A percentile compares a stretch with the other conserved stretches of the same genome.
These are phyloP conservation scores for Colletotrichum sp. DNA, from an alignment of 2,329 filamentous ascomycete genomes.

Conservation along the genomic window DNA sequence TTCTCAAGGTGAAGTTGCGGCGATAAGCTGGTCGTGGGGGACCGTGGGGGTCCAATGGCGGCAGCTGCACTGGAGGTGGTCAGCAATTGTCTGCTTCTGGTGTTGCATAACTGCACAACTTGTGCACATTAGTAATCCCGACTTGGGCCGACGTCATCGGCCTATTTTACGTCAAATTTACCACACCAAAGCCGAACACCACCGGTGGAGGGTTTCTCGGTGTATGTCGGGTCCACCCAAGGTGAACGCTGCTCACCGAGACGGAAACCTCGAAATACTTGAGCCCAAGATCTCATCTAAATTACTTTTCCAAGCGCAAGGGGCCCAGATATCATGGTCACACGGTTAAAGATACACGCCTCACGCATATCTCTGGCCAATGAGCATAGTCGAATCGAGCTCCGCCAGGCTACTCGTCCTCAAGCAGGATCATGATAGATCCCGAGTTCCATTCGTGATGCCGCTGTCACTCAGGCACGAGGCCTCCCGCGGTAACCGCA, in stretches of 20 bases:
- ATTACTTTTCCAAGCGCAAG: background rate
- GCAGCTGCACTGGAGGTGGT: background rate
- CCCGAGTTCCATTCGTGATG: background rate
- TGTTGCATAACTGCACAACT: background rate
- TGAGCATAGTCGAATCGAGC: background rate
- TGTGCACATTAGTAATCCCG: background rate
- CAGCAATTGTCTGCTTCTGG: background rate
- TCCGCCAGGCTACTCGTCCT: background rate
- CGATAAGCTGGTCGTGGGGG: background rate
- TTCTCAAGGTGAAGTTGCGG: background rate
- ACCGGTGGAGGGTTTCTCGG: background rate
- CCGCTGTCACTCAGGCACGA: background rate
- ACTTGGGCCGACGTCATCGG: background rate
- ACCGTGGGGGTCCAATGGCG: background rate
- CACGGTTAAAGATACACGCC: background rate
- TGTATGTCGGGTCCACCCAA: background rate
- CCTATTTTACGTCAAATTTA: background rate
- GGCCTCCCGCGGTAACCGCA: background rate
- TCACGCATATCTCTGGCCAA: background rate
- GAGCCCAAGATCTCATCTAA: background rate
- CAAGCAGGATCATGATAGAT: background rate
- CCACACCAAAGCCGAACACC: background rate
- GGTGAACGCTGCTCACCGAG: background rate
- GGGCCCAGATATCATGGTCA: background rate
- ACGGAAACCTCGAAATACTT: background rate